Conservation (phyloP, 495 filamentous ascomycete species). For the Penicillium maclennaniae region DNA sequence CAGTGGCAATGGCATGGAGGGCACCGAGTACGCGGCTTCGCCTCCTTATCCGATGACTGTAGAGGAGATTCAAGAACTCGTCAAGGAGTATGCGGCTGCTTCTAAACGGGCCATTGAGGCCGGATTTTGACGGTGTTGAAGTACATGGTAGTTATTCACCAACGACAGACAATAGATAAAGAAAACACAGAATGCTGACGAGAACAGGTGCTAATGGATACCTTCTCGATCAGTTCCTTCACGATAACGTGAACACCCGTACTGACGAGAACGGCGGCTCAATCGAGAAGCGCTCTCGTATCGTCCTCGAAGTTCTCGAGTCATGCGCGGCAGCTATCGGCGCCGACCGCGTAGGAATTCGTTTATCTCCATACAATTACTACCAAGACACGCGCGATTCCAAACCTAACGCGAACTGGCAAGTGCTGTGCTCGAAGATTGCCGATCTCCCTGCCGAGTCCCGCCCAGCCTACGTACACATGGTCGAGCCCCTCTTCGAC, state of each 20-base stretch:
- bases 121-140: constrained; percentile 59
- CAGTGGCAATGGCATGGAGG: constrained; percentile 25
- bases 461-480: constrained; percentile 37
- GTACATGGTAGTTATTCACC: constrained; percentile 38
- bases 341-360: constrained; percentile 34
- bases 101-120: constrained; percentile 58
- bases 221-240: constrained; percentile 53
- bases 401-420: constrained; percentile 27
- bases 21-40: constrained; percentile 24
- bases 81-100: constrained; percentile 52
- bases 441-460: constrained; percentile 21
- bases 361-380: constrained; percentile 47
- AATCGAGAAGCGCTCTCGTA: constrained; percentile 47
- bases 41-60: constrained; percentile 41
- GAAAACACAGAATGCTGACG: too few relatives aligned
- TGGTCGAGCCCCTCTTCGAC: constrained; percentile 43
- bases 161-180: too few relatives aligned
- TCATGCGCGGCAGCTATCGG: constrained; percentile 24
- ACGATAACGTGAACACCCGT: constrained; percentile 47
- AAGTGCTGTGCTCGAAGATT: constrained; percentile 23
- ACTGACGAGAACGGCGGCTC: constrained; percentile 51
- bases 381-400: constrained; percentile 43
- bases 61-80: constrained; percentile 38
- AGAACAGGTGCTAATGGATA: constrained; percentile 48
- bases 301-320: constrained; percentile 44